phyloP scores from a whole-genome alignment of 2,329 filamentous ascomycete species.

The Epichloe baconii region DNA sequence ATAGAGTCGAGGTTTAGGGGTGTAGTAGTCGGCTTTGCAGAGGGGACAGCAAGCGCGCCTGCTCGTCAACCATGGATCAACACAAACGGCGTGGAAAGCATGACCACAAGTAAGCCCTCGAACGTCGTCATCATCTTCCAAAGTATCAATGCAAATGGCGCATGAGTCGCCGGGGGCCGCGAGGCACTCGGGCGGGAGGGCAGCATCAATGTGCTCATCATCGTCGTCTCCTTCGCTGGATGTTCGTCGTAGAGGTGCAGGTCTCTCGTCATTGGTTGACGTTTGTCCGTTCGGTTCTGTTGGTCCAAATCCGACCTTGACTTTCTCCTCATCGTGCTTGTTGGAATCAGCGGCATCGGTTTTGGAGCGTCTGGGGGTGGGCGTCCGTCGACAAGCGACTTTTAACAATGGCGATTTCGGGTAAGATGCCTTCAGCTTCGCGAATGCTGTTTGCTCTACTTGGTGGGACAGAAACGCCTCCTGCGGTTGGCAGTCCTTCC shows the following conservation, averaged over 20 bases:
- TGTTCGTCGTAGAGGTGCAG: constrained; percentile 24
- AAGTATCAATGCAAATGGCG: constrained; percentile 86
- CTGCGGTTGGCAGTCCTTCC: constrained; percentile 70
- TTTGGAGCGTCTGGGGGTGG: constrained; percentile 9
- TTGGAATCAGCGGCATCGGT: constrained; percentile 9
- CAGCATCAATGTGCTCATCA: constrained; percentile 72
- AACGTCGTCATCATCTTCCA: constrained; percentile 93
- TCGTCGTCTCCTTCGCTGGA: constrained; percentile 46
- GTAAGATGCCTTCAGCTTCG: constrained; percentile 45
- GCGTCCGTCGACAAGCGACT: constrained; percentile 27
- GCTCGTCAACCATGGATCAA: constrained; percentile 93
- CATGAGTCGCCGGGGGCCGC: constrained; percentile 81
- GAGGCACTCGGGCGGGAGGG: constrained; percentile 68
- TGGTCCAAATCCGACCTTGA: constrained; percentile 7
- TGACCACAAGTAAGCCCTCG: constrained; percentile 93
- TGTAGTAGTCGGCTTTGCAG: constrained; percentile 96
- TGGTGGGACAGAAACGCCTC: constrained; percentile 64
- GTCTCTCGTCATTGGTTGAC: constrained; percentile 13
- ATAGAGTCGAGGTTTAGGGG: constrained; percentile 68
- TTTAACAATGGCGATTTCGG: constrained; percentile 27
- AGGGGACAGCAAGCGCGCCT: constrained; percentile 90
- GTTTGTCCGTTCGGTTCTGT: constrained; percentile 13
- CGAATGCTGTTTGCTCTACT: constrained; percentile 64
- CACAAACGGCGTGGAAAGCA: constrained; percentile 89
- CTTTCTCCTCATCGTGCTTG: constrained; percentile 7